Evolutionary conservation across 1,139 yeast genomes (phyloP), one percentile per base, ranked within the genome.

Genomic region (Geotrichum klebahnii): DNA sequence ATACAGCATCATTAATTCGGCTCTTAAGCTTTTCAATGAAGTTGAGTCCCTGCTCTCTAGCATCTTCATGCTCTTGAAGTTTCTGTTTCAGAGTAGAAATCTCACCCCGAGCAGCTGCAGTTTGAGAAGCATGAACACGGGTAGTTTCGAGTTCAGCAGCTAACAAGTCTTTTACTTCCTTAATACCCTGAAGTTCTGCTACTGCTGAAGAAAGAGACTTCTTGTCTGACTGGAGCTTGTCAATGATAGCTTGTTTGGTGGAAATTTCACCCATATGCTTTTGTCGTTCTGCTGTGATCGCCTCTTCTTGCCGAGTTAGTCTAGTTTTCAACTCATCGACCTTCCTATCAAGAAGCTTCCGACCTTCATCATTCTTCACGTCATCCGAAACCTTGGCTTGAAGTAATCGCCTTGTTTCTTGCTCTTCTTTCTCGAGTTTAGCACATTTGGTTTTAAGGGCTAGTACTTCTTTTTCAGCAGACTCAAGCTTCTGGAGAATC

Each of bases 31-130:
- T 51, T n/a, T 47, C 48, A 37, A 50, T 48, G 16, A 45, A 28
- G 19, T 34, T 24, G 3, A 44, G 31, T 16, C 45, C 48, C 32
- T 46, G 41, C 2, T 33, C 47, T 16, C 44, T 34, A 9, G 52
- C 48, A 19, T 32, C 22, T 36, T 52, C 55, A 22, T 3, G 71
- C 67, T 53, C 73, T 70, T 51, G 62, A 57, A 48, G 72, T 68
- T 53, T 75, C 69, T 53, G 65, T 69, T 57, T 73, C 67, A 51
- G 71, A 52, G 56, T 69, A 67, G 55, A 61, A 66, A 60, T 66
- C 64, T 61, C 61, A 35, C 51, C 46, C 5, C 54, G 51, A 23
- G 61, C 48, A 16, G 52, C 41, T 33, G 56, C 57, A 22, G 57
- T 53, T 28, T 59, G 56, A 5, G 48, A 48, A n/a, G 55, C 50